phyloP scores from a whole-genome alignment of 228 moss, liverwort and hornwort genomes.

The Sphagnum fallax region DNA sequence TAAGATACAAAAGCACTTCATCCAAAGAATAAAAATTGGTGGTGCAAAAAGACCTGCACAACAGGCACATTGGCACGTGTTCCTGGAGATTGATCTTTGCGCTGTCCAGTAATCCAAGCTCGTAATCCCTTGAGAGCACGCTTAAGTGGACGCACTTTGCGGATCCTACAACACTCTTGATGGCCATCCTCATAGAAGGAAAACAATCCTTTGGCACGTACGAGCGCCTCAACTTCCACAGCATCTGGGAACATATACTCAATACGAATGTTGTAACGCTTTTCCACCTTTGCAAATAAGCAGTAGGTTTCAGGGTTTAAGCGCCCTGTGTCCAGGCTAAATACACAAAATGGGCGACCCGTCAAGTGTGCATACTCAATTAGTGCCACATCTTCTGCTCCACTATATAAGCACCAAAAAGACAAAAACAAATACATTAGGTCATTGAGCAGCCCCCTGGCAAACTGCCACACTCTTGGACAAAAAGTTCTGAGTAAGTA shows the following conservation, averaged over 20 bases:
- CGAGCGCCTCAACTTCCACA: slow-evolving; percentile 83
- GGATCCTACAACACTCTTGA: slow-evolving; percentile 84
- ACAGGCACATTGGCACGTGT: slow-evolving; percentile 86
- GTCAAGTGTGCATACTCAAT: slow-evolving; percentile 93
- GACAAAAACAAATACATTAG: no score
- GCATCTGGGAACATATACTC: slow-evolving; percentile 97
- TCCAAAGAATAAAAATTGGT: background rate
- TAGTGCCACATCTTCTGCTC: slow-evolving; percentile 93
- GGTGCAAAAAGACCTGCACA: slow-evolving; percentile 50
- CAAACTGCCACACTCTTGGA: background rate
- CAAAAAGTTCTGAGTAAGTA: background rate
- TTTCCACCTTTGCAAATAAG: slow-evolving; percentile 82
- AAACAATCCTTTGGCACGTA: slow-evolving; percentile 83
- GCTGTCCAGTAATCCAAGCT: slow-evolving; percentile 96
- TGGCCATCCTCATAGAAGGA: slow-evolving; percentile 98
- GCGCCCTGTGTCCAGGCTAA: slow-evolving; percentile 94
- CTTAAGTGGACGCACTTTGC: slow-evolving; percentile 82
- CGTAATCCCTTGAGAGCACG: slow-evolving; percentile 78
- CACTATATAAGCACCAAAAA: slow-evolving; percentile 29
- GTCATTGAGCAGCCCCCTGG: background rate
- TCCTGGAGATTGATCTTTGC: slow-evolving; percentile 95
- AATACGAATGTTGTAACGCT: slow-evolving; percentile 80
- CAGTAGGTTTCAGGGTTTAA: slow-evolving; percentile 66
- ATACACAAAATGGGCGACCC: slow-evolving; percentile 82
- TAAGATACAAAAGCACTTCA: no score